These are phyloP conservation scores for Helianthus tuberosus DNA, from an alignment of 129 eudicot genomes.

Conservation along the genomic window DNA sequence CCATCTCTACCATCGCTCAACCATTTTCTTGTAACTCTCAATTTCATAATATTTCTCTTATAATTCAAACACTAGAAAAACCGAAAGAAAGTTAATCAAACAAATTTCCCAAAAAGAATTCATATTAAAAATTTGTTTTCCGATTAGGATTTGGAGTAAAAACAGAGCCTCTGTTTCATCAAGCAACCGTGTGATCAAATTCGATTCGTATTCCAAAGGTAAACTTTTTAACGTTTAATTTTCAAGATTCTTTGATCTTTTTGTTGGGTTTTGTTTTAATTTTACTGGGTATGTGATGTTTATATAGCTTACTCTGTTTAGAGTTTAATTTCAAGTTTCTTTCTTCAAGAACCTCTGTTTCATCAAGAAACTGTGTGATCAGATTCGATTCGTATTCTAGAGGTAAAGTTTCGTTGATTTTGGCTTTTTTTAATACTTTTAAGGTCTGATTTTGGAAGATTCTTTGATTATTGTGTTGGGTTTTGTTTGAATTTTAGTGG, in stretches of 20 bases:
- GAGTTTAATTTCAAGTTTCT: conserved; percentile 3
- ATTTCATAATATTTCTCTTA: conserved; percentile 26
- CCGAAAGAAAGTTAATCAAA: background rate
- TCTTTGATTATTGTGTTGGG: conserved; percentile 15
- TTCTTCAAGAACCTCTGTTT: conserved; percentile 7
- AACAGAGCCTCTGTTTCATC: background rate
- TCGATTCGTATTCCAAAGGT: conserved; percentile 43
- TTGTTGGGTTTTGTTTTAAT: conserved; percentile 21
- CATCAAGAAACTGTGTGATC: conserved; percentile 36
- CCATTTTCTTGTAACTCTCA: conserved; percentile 23
- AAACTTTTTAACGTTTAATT: conserved; percentile 17
- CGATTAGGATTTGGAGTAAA: conserved; percentile 2
- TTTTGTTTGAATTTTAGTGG: conserved; percentile 26
- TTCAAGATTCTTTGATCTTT: conserved; percentile 18
- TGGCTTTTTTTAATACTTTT: conserved; percentile 5
- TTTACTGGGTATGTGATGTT: conserved; percentile 19
- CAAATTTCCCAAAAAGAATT: background rate
- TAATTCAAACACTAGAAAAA: conserved; percentile 19
- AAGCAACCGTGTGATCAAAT: no score
- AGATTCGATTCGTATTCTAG: conserved; percentile 31
- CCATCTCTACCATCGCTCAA: conserved; percentile 25
- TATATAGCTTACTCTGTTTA: conserved; percentile 17
- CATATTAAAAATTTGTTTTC: background rate
- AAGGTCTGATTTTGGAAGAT: conserved; percentile 4
- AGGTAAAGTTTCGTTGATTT: conserved; percentile 28